These are phyloP conservation scores for Bipolaris oryzae DNA, from an alignment of 2,329 filamentous ascomycete species.

Conservation along the genomic window DNA sequence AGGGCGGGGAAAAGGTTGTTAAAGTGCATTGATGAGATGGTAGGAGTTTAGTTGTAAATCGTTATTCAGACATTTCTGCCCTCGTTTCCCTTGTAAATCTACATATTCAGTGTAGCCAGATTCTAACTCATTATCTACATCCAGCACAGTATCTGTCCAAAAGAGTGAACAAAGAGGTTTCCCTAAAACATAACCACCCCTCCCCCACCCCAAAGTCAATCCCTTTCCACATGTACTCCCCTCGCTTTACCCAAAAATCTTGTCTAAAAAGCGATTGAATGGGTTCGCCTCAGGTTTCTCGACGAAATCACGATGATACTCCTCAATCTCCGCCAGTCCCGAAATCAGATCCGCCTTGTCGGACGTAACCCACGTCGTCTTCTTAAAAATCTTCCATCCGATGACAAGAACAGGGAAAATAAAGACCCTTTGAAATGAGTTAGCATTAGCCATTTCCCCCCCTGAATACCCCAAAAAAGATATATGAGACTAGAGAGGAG, in stretches of 20 bases:
- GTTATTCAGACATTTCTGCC: too few relatives aligned
- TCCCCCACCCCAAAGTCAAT: too few relatives aligned
- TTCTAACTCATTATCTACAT: too few relatives aligned
- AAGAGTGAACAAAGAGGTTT: too few relatives aligned
- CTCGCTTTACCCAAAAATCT: conserved; percentile 46
- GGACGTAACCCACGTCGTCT: conserved; percentile 63
- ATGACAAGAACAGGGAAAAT: conserved; percentile 72
- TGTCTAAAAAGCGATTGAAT: conserved; percentile 53
- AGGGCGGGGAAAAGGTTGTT: background rate
- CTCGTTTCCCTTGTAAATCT: too few relatives aligned
- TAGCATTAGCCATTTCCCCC: background rate
- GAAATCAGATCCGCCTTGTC: conserved; percentile 67
- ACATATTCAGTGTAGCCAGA: too few relatives aligned
- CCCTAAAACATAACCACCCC: too few relatives aligned
- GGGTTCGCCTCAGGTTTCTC: conserved; percentile 56
- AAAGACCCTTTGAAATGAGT: conserved; percentile 61
- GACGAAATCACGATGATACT: conserved; percentile 68
- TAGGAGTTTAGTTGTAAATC: too few relatives aligned
- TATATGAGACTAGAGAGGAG: too few relatives aligned
- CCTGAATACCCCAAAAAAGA: too few relatives aligned
- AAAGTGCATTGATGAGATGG: background rate
- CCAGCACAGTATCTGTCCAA: too few relatives aligned
- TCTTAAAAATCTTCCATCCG: conserved; percentile 73
- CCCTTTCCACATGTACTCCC: too few relatives aligned
- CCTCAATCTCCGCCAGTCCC: conserved; percentile 69